Evolutionary conservation across 257 asterid genomes (phyloP), one percentile per base, ranked within the genome.

Genomic region (Solanum dulcamara): DNA sequence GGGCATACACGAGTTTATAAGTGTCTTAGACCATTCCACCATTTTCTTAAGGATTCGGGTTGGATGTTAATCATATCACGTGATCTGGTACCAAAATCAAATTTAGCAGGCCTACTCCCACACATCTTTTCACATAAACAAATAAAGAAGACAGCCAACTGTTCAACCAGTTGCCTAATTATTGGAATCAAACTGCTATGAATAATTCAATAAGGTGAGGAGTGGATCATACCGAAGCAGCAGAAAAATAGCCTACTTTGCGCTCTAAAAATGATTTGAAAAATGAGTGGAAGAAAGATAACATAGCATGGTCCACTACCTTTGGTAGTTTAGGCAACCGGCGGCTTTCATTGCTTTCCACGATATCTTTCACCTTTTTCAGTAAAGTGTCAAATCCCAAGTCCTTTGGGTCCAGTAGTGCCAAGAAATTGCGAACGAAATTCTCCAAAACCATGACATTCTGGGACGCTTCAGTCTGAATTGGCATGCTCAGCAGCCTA

Each of bases 291-390:
- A 17, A 26, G 8, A 60, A 62, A 2, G 68, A 77, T 59, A 81
- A 85, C 50, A 22, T 1, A 30, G 48, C 51, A 46, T 12, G 72
- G 62, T 84, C 51, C 46, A 79, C 67, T 93, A 96, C 99, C 98
- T 97, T 97, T 22, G 99, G 96, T n/a, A 95, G 93, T 91, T 77
- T 77, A 46, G 7, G 99, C 85, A 91, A 97, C 88, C 98, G 95
- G 84, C 97, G 89, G 84, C 92, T 94, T 83, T 95, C 98, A 89
- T 95, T 97, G 90, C 95, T 94, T 87, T 95, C 98, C 60, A 95
- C 98, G 7, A 95, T 94, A 87, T 92, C 98, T 88, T 93, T 97
- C 87, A 94, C 92, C 88, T 94, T 97, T 86, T 85, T 68, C 60
- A 92, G 67, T 48, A 97, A 88, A 80, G 80, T 89, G 38, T 89